Evolutionary conservation across 225 moss, liverwort and hornwort genomes (phyloP).

Genomic region (Polytrichum commune): DNA sequence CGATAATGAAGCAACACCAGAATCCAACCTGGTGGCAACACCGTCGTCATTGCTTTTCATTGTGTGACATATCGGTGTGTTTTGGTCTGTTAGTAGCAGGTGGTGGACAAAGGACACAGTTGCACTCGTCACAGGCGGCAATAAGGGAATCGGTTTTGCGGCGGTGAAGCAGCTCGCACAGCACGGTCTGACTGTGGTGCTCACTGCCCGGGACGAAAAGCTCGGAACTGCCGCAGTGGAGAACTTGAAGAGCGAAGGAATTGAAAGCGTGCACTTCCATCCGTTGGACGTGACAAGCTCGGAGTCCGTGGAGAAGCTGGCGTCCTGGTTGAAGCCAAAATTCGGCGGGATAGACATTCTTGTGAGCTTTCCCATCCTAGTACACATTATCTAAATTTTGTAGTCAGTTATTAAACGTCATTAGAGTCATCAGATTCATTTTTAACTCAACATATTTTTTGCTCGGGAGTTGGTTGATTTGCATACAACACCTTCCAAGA

Average conservation of each 20-base stretch:
- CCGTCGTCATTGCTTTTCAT: no score
- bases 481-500: no score
- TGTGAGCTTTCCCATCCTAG: neutral
- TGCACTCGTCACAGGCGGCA: slow-evolving; percentile 13
- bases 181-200: slow-evolving; percentile 10
- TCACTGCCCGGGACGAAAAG: slow-evolving; percentile 12
- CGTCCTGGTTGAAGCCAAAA: neutral
- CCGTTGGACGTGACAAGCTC: neutral
- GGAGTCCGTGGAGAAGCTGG: neutral
- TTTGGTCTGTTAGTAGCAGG: neutral
- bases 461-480: no score
- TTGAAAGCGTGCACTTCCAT: neutral
- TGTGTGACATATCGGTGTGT: neutral
- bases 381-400: no score
- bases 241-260: neutral
- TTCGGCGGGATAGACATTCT: neutral
- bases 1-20: no score
- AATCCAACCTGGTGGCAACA: no score
- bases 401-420: no score
- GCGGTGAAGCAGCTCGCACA: slow-evolving; percentile 14
- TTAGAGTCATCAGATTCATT: no score
- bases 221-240: neutral
- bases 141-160: slow-evolving; percentile 19
- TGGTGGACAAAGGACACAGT: slow-evolving; percentile 10
- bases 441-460: neutral